Evolutionary conservation across 1,284 basidiomycete genomes (phyloP), one percentile per base, ranked within the genome.

Genomic region (Ustilago hordei): DNA sequence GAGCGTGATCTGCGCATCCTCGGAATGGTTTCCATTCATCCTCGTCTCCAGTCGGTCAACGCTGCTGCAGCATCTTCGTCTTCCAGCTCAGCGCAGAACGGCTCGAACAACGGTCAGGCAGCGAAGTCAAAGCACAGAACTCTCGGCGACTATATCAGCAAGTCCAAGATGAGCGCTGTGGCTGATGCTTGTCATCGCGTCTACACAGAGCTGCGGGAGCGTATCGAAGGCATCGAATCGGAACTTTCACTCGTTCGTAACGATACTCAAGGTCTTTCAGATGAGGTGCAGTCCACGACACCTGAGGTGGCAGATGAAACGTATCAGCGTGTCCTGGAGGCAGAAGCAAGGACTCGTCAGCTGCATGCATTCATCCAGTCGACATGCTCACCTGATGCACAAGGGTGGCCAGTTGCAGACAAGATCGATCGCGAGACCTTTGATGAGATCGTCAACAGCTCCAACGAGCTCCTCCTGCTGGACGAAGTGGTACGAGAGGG

Each of bases 321-420:
- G 9, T 69, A 73, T n/a, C 68, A 73, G 43, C 77, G 81, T n/a
- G 66, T 76, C 19, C 58, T 60, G 8, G 69, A 77, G 45, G 77
- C 81, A 1, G 45, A 74, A 23, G 48, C 56, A 13, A 57, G 81
- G 2, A 68, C 78, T 6, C 39, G 56, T 4, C 73, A 78, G 34
- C 61, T 82, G 2, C 60, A 64, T 31, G 32, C 45, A 0, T 81
- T 71, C 65, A 69, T 84, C 50, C 36, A 64, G n/a, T 64, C 60
- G 2, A 76, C 63, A 9, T 83, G 80, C 60, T 69, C 73, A 1
- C 81, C 80, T 12, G 80, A 83, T 41, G 59, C 66, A 13, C 73
- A 81, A 57, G 82, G 81, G 12, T 83, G 82, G 81, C 79, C 82
- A 9, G 81, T 77, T 0, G 81, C 81, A n/a, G 78, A 79, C 60